Conservation (phyloP, 495 filamentous ascomycete species). For the Neurospora sp. region DNA sequence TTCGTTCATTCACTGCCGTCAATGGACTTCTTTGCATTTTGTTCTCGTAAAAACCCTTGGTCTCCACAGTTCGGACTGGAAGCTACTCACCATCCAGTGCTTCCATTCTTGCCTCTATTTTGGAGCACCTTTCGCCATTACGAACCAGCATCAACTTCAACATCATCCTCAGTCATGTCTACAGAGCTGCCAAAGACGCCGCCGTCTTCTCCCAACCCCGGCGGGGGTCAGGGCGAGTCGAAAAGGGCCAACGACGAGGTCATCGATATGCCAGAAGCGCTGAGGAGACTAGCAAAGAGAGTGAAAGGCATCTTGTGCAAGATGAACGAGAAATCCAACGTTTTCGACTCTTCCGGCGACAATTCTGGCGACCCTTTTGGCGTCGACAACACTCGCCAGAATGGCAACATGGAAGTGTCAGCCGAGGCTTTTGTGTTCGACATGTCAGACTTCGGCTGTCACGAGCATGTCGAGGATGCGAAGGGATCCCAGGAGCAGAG, state of each 20-base stretch:
- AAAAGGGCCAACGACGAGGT: not conserved
- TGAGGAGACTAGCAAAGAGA: not conserved
- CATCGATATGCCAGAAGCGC: not conserved
- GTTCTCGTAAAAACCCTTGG: not conserved
- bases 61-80: not conserved
- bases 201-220: not conserved
- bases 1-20: not conserved
- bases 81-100: not conserved
- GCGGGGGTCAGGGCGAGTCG: not conserved
- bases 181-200: not conserved
- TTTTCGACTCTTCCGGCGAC: not conserved
- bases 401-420: not conserved
- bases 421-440: not conserved
- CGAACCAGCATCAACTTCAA: not conserved
- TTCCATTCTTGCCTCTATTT: not conserved
- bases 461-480: not conserved
- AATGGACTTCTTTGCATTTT: not conserved
- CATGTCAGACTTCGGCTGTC: not conserved
- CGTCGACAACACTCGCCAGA: not conserved
- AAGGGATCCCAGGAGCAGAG: not conserved
- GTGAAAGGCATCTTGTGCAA: not conserved
- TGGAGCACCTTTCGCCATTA: not conserved
- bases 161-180: not conserved
- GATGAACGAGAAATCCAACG: not conserved
- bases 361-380: not conserved